Evolutionary conservation across 208 protist species (phyloP), one percentile per base, ranked within the genome.

Genomic region (Crithidia mellificae): DNA sequence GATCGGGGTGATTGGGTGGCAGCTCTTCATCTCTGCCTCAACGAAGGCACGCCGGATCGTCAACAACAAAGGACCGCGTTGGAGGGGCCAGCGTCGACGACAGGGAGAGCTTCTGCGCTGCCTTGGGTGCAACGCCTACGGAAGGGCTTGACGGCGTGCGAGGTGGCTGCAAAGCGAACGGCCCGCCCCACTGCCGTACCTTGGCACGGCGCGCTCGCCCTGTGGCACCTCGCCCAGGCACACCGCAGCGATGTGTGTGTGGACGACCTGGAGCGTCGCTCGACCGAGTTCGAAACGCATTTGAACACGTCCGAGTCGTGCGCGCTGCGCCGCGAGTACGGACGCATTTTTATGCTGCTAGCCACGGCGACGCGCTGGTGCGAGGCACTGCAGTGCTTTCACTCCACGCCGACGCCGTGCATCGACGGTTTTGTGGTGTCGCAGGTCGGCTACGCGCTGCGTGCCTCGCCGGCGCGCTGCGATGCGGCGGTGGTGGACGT

Each of bases 381-480:
- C 0, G 88, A 86, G 63, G 74, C 85, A 22, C 72, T 88, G 14
- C 39, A 47, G 12, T 63, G 90, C 41, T 89, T 90, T 64, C 57
- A 77, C 38, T 32, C 39, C 5, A 53, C 78, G 6, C 62, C 54
- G 2, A 36, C 73, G 2, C 22, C 3, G 14, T 81, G 32, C 15
- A 41, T 88, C 8, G 88, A 94, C 73, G 77, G 73, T 15, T 89
- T 83, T 50, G 64, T 86, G 12, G 79, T 88, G 50, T 63, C 83
- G 41, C 83, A 90, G 71, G 72, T 82, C 0, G 73, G 66, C 46
- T 87, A 78, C 63, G 78, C 85, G 14, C 47, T 90, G 32, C 25
- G 79, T 11, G 43, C 53, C 8, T 63, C 52, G 6, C 25, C 62
- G n/a, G 41, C 53, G 27, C 72, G 62, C 22, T 39, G 38, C 9